Percentiles rank a stretch among this genome's conserved stretches.
phyloP scores from a whole-genome alignment of 1,284 basidiomycete species.

The Phylloboletellus chloephorus region DNA sequence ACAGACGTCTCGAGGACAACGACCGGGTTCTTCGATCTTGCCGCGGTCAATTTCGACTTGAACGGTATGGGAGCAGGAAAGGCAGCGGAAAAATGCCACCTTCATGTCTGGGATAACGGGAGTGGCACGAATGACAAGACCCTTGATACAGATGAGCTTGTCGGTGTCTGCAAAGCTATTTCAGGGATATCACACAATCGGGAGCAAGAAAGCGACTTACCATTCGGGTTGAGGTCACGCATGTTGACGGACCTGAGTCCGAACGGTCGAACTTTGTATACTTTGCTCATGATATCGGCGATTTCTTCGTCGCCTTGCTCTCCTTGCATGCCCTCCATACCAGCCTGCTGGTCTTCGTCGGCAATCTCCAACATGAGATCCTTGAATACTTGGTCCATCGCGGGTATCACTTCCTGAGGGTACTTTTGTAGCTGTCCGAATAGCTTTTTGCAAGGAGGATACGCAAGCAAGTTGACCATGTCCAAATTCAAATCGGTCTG shows the following conservation, averaged over 20 bases:
- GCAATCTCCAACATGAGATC: slow-evolving; percentile 83
- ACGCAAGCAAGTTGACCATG: slow-evolving; percentile 83
- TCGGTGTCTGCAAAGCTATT: slow-evolving; percentile 72
- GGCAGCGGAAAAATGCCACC: slow-evolving; percentile 95
- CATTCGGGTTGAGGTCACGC: slow-evolving; percentile 86
- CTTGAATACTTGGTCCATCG: slow-evolving; percentile 94
- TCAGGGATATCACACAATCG: slow-evolving; percentile 2
- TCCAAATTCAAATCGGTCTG: slow-evolving; percentile 94
- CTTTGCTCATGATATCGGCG: slow-evolving; percentile 69
- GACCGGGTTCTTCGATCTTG: slow-evolving; percentile 87
- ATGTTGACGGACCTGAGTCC: slow-evolving; percentile 82
- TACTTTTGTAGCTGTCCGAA: slow-evolving; percentile 81
- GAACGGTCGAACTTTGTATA: slow-evolving; percentile 92
- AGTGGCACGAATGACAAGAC: slow-evolving; percentile 94
- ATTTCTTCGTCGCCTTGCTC: slow-evolving; percentile 73
- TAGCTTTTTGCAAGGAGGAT: slow-evolving; percentile 80
- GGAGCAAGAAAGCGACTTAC: slow-evolving; percentile 37
- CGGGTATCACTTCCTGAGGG: slow-evolving; percentile 94
- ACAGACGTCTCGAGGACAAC: slow-evolving; percentile 92
- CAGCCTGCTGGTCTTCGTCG: slow-evolving; percentile 69
- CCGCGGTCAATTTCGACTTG: slow-evolving; percentile 96
- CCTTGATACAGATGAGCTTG: slow-evolving; percentile 93
- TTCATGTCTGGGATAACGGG: slow-evolving; percentile 99
- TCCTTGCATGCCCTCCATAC: slow-evolving; percentile 64
- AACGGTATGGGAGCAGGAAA: slow-evolving; percentile 92